Percentiles rank a stretch among this genome's conserved stretches.
Evolutionary conservation across 768 basidiomycete genomes (phyloP).

Genomic region (Tephrocybe rancida): DNA sequence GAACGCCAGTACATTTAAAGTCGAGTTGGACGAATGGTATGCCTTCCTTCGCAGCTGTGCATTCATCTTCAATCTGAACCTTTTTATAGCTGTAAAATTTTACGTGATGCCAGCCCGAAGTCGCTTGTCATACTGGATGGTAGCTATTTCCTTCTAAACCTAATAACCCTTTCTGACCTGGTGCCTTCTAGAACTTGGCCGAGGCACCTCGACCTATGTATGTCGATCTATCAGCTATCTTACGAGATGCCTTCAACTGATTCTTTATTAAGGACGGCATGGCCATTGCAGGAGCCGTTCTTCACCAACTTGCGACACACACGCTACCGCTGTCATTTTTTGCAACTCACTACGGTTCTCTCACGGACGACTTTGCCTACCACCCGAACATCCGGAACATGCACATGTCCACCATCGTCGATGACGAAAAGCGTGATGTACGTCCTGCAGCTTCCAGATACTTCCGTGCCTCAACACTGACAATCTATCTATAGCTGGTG

Average conservation of each 20-base stretch:
- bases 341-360: constrained; percentile 95
- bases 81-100: constrained; percentile 77
- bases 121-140: constrained; percentile 96
- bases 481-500: constrained; percentile 58
- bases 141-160: constrained; percentile 27
- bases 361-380: constrained; percentile 92
- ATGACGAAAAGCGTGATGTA: constrained; percentile 90
- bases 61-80: not conserved
- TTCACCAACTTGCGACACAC: constrained; percentile 93
- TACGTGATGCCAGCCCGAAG: constrained; percentile 90
- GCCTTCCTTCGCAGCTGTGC: not conserved
- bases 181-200: constrained; percentile 70
- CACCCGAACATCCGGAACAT: constrained; percentile 93
- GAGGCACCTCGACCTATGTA: constrained; percentile 95
- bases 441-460: constrained; percentile 14
- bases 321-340: constrained; percentile 93
- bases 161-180: constrained; percentile 8
- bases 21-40: constrained; percentile 96
- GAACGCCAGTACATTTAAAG: constrained; percentile 95
- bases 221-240: constrained; percentile 12
- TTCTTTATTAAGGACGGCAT: constrained; percentile 79
- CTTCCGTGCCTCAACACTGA: constrained; percentile 2
- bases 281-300: constrained; percentile 94
- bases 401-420: constrained; percentile 94
- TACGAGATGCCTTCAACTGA: not conserved